Conservation (phyloP, 768 basidiomycete genomes). For the Psilocybe tampanensis region DNA sequence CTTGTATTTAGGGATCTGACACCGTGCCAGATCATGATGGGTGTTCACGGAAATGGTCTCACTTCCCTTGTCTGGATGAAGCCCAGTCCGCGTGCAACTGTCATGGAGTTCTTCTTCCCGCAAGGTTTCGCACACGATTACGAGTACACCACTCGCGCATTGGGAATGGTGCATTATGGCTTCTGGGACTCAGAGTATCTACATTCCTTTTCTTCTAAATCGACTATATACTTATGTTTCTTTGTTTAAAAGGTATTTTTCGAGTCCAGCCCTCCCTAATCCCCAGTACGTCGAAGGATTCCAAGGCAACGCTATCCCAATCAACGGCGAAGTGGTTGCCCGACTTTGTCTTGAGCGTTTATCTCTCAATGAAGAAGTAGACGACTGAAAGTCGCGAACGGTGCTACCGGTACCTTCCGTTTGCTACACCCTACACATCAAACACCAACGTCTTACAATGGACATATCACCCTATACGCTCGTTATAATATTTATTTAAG, state of each 20-base stretch:
- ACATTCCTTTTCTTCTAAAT: neutral
- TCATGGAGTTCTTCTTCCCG: conserved; percentile 91
- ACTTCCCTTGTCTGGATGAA: conserved; percentile 94
- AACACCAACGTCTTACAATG: neutral
- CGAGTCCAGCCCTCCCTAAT: conserved; percentile 68
- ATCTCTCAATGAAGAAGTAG: conserved; percentile 57
- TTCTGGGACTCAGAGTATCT: conserved; percentile 78
- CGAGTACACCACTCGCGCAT: conserved; percentile 75
- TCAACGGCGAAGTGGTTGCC: conserved; percentile 73
- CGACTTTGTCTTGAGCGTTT: conserved; percentile 59
- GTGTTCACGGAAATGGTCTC: conserved; percentile 91
- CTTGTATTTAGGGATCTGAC: no score
- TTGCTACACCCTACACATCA: neutral
- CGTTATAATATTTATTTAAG: conserved; percentile 8
- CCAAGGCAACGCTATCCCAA: conserved; percentile 82
- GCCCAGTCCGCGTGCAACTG: conserved; percentile 76
- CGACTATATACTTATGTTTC: neutral
- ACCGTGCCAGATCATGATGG: conserved; percentile 84
- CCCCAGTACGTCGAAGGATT: conserved; percentile 86
- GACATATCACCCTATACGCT: conserved; percentile 1
- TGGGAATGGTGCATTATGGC: conserved; percentile 84
- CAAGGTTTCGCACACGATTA: conserved; percentile 87
- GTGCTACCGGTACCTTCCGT: neutral
- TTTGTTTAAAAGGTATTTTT: conserved; percentile 57
- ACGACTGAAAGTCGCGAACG: conserved; percentile 43